phyloP scores from a whole-genome alignment of 2,329 filamentous ascomycete genomes.

The Cladosporium sp. region DNA sequence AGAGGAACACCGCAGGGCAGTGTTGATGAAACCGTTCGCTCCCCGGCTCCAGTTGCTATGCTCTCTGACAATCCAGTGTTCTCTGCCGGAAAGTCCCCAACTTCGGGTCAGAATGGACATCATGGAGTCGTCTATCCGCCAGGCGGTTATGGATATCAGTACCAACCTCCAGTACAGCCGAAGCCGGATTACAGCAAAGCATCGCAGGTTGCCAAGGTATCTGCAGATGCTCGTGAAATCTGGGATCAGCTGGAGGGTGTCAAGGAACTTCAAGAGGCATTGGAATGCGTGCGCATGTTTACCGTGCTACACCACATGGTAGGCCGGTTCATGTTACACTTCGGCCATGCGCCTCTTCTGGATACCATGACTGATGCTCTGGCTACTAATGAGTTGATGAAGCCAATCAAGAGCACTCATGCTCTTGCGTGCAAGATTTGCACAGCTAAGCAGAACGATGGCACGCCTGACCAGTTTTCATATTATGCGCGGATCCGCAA shows the following conservation, averaged over 20 bases:
- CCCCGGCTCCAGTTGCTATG: conserved; percentile 16
- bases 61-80: conserved; percentile 23
- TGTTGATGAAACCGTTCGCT: conserved; percentile 17
- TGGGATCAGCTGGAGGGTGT: conserved; percentile 64
- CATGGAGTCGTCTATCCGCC: not conserved
- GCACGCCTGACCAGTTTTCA: conserved; percentile 34
- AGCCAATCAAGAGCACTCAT: conserved; percentile 45
- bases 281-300: conserved; percentile 62
- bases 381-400: conserved; percentile 43
- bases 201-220: conserved; percentile 40
- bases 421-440: conserved; percentile 45
- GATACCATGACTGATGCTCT: conserved; percentile 54
- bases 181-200: conserved; percentile 18
- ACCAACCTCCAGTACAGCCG: not conserved
- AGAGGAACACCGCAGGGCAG: conserved; percentile 23
- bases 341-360: conserved; percentile 58
- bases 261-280: conserved; percentile 52
- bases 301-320: conserved; percentile 65
- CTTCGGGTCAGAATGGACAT: conserved; percentile 16
- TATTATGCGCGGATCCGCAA: conserved; percentile 40
- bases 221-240: conserved; percentile 57
- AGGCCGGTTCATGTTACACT: conserved; percentile 58
- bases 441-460: conserved; percentile 26
- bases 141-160: not conserved
- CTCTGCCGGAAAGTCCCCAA: not conserved